These are phyloP conservation scores for Coemansia sp. DNA, from an alignment of 192 early-diverging fungal genomes.

Conservation along the genomic window DNA sequence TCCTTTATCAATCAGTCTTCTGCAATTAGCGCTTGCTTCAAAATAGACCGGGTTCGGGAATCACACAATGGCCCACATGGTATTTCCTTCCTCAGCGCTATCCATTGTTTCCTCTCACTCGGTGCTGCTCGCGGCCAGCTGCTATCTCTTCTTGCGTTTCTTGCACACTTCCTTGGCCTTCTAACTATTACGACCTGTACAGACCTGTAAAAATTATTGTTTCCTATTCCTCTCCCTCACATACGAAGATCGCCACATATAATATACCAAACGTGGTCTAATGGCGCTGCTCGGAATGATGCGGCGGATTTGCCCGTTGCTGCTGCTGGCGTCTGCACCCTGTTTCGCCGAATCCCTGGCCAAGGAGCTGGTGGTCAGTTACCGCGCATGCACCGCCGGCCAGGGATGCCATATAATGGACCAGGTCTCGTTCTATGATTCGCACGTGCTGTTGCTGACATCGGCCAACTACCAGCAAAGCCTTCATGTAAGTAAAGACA, in stretches of 20 bases:
- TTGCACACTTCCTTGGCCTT: too few relatives aligned
- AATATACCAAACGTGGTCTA: too few relatives aligned
- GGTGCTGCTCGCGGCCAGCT: too few relatives aligned
- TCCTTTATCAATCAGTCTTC: slow-evolving; percentile 1
- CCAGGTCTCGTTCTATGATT: slow-evolving; percentile 35
- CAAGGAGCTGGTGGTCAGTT: slow-evolving; percentile 42
- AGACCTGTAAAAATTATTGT: too few relatives aligned
- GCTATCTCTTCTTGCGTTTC: too few relatives aligned
- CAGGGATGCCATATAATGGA: slow-evolving; percentile 42
- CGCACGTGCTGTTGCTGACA: slow-evolving; percentile 32
- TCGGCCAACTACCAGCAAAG: slow-evolving; percentile 18
- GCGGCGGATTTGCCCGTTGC: slow-evolving; percentile 4
- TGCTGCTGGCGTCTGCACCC: slow-evolving; percentile 5
- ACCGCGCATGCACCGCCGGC: slow-evolving; percentile 30
- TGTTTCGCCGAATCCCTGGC: slow-evolving; percentile 4
- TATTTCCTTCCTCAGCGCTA: too few relatives aligned
- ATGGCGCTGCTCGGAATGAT: too few relatives aligned
- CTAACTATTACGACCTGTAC: too few relatives aligned
- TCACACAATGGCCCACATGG: slow-evolving; percentile 1
- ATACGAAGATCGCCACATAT: too few relatives aligned
- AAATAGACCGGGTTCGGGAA: slow-evolving; percentile 1
- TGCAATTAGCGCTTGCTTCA: neutral
- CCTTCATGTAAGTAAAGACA: slow-evolving; percentile 42
- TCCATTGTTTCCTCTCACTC: too few relatives aligned
- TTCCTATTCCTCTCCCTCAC: too few relatives aligned